Base-by-base conservation (phyloP, 192 early-diverging fungal genomes). In the Haplosporangium gracile region DNA sequence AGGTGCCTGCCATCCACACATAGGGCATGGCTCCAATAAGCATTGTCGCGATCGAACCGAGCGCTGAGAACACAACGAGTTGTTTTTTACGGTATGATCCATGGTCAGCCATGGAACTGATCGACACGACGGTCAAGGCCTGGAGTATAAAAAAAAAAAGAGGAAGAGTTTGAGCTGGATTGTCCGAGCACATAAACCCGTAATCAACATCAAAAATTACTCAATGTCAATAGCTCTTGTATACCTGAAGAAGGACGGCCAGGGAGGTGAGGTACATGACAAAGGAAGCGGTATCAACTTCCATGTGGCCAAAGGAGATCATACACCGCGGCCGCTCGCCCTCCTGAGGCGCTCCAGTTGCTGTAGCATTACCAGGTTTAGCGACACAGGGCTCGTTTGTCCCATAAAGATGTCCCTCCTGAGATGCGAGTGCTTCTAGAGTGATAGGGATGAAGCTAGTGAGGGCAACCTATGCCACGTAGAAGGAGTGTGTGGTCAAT, bases 401-500 rank as follows among this genome's bases (percentile, higher is more conserved):
- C 29, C 84, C 84, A 38, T 77, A 86, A 7, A 83, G 47, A 72
- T 87, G 82, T 18, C 88, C 88, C 36, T 89, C 43, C 53, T 87
- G 68, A 2, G 79, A 83, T 13, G 88, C 84, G 15, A 89, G 77
- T 1, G 75, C 79, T 55, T 87, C 88, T 10, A 89, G 72, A 26
- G 85, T 89, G 57, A 89, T 79, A 16, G 84, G 83, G 38, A 89
- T 89, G 26, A 89, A 89, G 68, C 82, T 89, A 1, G 88, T 87
- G 43, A 89, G 75, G 6, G 84, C 81, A 20, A 89, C 84, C 84
- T 86, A 65, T n/a, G 34, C 60, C 20, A 24, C 16, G 51, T 18
- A 36, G 6, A 20, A 9, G 18, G 4, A n/a, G 26, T 16, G 29
- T n/a, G 26, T 47, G 5, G 11, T 49, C 40, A 71, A 40, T 40